A percentile compares a stretch with the other conserved stretches of the same genome.
Conservation (phyloP, 768 basidiomycete species). For the Mycena galericulata region DNA sequence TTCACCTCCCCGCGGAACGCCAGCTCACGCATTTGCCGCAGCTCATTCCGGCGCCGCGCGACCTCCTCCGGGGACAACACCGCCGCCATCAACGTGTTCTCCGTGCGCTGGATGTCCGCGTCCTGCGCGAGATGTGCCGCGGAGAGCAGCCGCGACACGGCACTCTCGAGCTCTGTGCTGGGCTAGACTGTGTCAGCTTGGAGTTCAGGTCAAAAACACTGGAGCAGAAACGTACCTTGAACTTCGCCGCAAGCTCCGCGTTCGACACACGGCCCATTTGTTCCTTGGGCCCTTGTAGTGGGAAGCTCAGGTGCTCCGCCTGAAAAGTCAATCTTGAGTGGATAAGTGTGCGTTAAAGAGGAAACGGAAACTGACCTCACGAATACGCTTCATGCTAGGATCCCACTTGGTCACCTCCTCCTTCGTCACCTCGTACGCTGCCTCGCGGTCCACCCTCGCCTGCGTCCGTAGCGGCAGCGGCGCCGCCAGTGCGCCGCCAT, state of each 20-base stretch:
- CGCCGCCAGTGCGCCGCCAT: conserved; percentile 66
- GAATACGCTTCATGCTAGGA: conserved; percentile 90
- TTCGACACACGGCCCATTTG: conserved; percentile 70
- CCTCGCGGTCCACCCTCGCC: conserved; percentile 91
- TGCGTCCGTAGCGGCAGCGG: conserved; percentile 90
- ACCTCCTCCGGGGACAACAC: conserved; percentile 90
- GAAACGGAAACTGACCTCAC: conserved; percentile 66
- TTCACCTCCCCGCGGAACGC: conserved; percentile 94
- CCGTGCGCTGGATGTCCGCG: conserved; percentile 78
- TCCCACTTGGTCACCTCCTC: conserved; percentile 95
- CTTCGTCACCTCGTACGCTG: conserved; percentile 94
- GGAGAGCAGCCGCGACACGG: conserved; percentile 84
- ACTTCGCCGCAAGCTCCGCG: conserved; percentile 83
- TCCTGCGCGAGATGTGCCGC: conserved; percentile 83
- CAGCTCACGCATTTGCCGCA: conserved; percentile 91
- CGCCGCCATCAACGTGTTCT: conserved; percentile 78
- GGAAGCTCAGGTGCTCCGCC: conserved; percentile 91
- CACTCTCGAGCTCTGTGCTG: conserved; percentile 84
- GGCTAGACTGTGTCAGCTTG: conserved; percentile 61
- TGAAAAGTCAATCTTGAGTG: conserved; percentile 44
- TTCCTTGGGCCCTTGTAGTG: conserved; percentile 72
- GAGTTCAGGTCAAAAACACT: background rate
- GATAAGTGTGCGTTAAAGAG: background rate
- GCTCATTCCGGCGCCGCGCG: conserved; percentile 79
- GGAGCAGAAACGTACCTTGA: conserved; percentile 66